Evolutionary conservation across 371 early-diverging fungal species (phyloP).

Genomic region (Mortierella sp.): DNA sequence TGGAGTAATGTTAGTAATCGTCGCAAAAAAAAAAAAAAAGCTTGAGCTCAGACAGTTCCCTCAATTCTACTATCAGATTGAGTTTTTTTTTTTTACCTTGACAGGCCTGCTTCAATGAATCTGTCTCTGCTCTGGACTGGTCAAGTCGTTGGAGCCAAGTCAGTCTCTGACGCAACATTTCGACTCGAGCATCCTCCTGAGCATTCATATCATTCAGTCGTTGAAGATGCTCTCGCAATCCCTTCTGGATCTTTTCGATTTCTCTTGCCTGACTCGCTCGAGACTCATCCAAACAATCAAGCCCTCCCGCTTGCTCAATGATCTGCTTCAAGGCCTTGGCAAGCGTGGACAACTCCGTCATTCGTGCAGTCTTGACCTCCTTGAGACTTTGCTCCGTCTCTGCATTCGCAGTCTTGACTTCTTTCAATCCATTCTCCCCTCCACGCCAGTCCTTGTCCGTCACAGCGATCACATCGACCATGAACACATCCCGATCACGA

Average conservation of each 20-base stretch:
- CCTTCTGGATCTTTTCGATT: conserved; percentile 11
- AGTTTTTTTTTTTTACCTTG: conserved; percentile 19
- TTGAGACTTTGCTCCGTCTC: conserved; percentile 26
- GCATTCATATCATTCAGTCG: conserved; percentile 21
- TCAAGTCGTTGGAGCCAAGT: conserved; percentile 28
- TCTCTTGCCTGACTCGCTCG: conserved; percentile 21
- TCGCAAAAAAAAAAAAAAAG: too few species aligned
- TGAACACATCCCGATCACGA: conserved; percentile 17
- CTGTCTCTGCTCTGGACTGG: conserved; percentile 33
- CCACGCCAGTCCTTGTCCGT: conserved; percentile 31
- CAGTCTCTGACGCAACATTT: conserved; percentile 31
- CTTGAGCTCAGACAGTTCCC: too few species aligned
- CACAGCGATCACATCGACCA: conserved; percentile 16
- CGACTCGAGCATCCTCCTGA: conserved; percentile 30
- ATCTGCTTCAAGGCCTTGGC: conserved; percentile 16
- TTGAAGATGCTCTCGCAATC: conserved; percentile 16
- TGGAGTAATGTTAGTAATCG: not conserved
- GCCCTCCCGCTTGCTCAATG: conserved; percentile 21
- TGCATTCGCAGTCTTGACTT: conserved; percentile 24
- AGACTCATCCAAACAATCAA: conserved; percentile 19
- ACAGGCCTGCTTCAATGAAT: conserved; percentile 15
- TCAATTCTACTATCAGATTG: too few species aligned
- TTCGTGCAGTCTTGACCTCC: conserved; percentile 23
- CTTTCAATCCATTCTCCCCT: conserved; percentile 17
- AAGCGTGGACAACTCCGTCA: conserved; percentile 24